Evolutionary conservation across 2,329 filamentous ascomycete species (phyloP).

Genomic region (Fusarium verticillioides): DNA sequence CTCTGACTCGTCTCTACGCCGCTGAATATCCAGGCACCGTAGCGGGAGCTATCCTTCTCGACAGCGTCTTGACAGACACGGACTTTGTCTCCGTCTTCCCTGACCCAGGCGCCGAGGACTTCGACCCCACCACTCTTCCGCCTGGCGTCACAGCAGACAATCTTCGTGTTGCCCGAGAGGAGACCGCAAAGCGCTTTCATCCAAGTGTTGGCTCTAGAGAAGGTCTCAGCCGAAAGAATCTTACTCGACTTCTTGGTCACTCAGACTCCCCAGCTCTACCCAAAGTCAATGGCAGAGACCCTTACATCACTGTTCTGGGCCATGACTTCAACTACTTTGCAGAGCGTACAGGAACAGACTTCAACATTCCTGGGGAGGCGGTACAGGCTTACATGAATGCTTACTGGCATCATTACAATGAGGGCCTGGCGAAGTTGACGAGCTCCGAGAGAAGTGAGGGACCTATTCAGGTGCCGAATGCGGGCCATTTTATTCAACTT

Average conservation of each 20-base stretch:
- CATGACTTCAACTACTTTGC: slow-evolving; percentile 40
- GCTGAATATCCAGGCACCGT: slow-evolving; percentile 57
- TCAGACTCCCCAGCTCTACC: slow-evolving; percentile 24
- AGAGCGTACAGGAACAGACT: neutral
- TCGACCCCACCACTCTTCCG: slow-evolving; percentile 50
- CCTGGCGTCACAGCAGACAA: slow-evolving; percentile 8
- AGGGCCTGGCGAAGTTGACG: slow-evolving; percentile 59
- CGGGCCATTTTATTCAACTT: slow-evolving; percentile 56
- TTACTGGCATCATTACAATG: slow-evolving; percentile 64
- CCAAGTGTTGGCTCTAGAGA: slow-evolving; percentile 36
- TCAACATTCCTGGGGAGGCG: slow-evolving; percentile 38
- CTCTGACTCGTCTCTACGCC: slow-evolving; percentile 62
- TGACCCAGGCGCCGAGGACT: slow-evolving; percentile 60
- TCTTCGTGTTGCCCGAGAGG: slow-evolving; percentile 18
- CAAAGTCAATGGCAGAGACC: neutral
- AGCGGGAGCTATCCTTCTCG: slow-evolving; percentile 61
- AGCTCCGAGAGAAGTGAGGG: slow-evolving; percentile 50
- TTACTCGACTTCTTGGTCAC: slow-evolving; percentile 30
- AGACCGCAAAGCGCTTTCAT: slow-evolving; percentile 32
- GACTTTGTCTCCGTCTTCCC: slow-evolving; percentile 67
- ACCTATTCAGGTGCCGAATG: slow-evolving; percentile 21
- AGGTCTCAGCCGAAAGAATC: slow-evolving; percentile 34
- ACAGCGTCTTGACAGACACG: slow-evolving; percentile 67
- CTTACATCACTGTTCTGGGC: slow-evolving; percentile 39
- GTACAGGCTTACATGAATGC: slow-evolving; percentile 64